phyloP scores from a whole-genome alignment of 108 stramenopile species.

The Licmophora abbreviata region DNA sequence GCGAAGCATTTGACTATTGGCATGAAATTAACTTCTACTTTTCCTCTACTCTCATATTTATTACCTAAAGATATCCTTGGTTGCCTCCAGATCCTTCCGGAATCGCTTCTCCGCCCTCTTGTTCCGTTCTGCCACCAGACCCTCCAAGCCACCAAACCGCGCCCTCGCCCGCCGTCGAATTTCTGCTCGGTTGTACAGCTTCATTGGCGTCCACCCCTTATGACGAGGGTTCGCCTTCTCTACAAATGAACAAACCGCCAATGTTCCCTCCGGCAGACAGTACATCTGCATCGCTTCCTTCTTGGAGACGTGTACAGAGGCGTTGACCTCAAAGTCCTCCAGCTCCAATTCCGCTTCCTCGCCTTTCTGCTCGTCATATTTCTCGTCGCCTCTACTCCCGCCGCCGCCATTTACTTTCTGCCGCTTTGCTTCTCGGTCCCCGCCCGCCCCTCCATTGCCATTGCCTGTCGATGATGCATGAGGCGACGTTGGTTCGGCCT shows the following conservation, averaged over 20 bases:
- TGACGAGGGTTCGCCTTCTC: conserved; percentile 61
- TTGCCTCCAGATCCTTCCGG: conserved; percentile 49
- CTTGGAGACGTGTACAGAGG: conserved; percentile 59
- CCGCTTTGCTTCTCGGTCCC: conserved; percentile 1
- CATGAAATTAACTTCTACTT: background rate
- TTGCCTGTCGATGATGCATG: too few species aligned
- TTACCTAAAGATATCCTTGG: conserved; percentile 47
- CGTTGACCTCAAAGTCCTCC: conserved; percentile 68
- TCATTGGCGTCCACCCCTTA: conserved; percentile 58
- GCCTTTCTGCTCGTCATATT: background rate
- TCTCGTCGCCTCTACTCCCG: conserved; percentile 3
- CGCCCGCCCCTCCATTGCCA: background rate
- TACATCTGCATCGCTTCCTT: conserved; percentile 62
- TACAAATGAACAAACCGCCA: conserved; percentile 56
- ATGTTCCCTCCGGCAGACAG: conserved; percentile 72
- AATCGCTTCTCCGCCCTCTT: conserved; percentile 46
- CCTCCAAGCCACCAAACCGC: conserved; percentile 66
- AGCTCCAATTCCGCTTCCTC: conserved; percentile 16
- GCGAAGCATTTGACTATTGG: background rate
- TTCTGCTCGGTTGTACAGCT: conserved; percentile 58
- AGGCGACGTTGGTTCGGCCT: background rate
- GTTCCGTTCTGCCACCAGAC: conserved; percentile 53
- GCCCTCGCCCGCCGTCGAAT: conserved; percentile 53
- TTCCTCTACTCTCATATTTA: background rate
- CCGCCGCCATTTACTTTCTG: conserved; percentile 1